These are phyloP conservation scores for Lichtheimia ramosa DNA, from an alignment of 371 early-diverging fungal species.

Conservation along the genomic window DNA sequence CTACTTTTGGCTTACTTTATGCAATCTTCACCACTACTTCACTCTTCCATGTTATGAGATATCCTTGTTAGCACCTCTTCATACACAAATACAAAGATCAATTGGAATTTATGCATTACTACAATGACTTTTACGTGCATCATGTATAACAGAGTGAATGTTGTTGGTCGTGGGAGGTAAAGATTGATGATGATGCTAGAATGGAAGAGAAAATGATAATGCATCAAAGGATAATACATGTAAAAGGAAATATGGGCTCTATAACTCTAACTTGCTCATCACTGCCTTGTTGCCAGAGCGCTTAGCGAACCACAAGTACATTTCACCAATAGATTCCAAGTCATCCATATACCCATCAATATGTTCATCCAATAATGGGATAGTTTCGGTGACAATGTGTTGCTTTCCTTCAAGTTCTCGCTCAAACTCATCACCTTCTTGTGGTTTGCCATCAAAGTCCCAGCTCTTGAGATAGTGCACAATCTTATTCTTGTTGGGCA, in stretches of 20 bases:
- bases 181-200: too few species aligned
- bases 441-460: slow-evolving; percentile 40
- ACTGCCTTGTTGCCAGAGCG: slow-evolving; percentile 22
- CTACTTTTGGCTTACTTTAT: too few species aligned
- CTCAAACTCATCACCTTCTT: slow-evolving; percentile 45
- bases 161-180: too few species aligned
- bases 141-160: too few species aligned
- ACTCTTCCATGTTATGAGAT: too few species aligned
- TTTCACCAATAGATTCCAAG: slow-evolving; percentile 39
- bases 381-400: slow-evolving; percentile 35
- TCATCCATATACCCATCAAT: slow-evolving; percentile 36
- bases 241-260: not conserved
- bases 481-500: slow-evolving; percentile 22
- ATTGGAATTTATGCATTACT: too few species aligned
- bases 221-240: not conserved
- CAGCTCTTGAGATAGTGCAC: slow-evolving; percentile 35
- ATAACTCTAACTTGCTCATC: slow-evolving; percentile 11
- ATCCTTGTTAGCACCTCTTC: too few species aligned
- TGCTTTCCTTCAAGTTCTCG: slow-evolving; percentile 30
- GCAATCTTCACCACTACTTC: too few species aligned
- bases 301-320: slow-evolving; percentile 49
- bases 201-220: too few species aligned
- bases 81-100: too few species aligned
- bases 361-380: slow-evolving; percentile 24
- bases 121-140: too few species aligned